These are phyloP conservation scores for Thalassiosira profunda DNA, from an alignment of 108 stramenopile genomes.

Conservation along the genomic window DNA sequence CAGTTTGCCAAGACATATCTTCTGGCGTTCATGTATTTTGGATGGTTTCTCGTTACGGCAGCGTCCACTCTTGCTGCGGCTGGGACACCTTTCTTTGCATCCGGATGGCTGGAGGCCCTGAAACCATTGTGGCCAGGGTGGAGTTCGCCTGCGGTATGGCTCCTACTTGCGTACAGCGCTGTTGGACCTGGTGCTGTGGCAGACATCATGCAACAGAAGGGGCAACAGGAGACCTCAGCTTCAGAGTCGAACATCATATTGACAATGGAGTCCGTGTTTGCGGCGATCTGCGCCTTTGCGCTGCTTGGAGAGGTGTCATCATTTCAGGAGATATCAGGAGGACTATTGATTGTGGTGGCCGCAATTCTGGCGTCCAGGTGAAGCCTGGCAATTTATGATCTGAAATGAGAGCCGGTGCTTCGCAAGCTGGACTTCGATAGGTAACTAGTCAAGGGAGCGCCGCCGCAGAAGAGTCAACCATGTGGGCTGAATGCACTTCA, in stretches of 20 bases:
- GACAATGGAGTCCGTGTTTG: slow-evolving; percentile 63
- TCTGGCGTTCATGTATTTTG: slow-evolving; percentile 57
- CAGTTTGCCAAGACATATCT: slow-evolving; percentile 60
- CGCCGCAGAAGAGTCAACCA: too few species aligned
- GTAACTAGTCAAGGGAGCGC: too few species aligned
- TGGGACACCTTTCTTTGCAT: not conserved
- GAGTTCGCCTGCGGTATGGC: slow-evolving; percentile 46
- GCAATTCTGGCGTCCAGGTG: slow-evolving; percentile 59
- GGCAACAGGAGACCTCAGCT: slow-evolving; percentile 54
- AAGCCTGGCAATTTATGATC: too few species aligned
- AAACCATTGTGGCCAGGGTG: slow-evolving; percentile 52
- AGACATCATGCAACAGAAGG: slow-evolving; percentile 67
- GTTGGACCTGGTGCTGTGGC: slow-evolving; percentile 67
- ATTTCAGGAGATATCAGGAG: slow-evolving; percentile 49
- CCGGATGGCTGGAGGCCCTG: slow-evolving; percentile 5
- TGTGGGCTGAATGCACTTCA: too few species aligned
- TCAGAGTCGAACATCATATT: slow-evolving; percentile 73
- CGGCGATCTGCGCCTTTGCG: slow-evolving; percentile 52
- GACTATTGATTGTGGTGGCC: slow-evolving; percentile 51
- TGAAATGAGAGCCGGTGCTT: too few species aligned
- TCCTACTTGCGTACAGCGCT: slow-evolving; percentile 56
- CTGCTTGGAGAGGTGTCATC: slow-evolving; percentile 60
- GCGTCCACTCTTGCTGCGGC: slow-evolving; percentile 22
- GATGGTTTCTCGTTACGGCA: slow-evolving; percentile 47
- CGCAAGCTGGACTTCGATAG: too few species aligned